phyloP scores from a whole-genome alignment of 352 stramenopile genomes.

The Thraustochytrium sp. region DNA sequence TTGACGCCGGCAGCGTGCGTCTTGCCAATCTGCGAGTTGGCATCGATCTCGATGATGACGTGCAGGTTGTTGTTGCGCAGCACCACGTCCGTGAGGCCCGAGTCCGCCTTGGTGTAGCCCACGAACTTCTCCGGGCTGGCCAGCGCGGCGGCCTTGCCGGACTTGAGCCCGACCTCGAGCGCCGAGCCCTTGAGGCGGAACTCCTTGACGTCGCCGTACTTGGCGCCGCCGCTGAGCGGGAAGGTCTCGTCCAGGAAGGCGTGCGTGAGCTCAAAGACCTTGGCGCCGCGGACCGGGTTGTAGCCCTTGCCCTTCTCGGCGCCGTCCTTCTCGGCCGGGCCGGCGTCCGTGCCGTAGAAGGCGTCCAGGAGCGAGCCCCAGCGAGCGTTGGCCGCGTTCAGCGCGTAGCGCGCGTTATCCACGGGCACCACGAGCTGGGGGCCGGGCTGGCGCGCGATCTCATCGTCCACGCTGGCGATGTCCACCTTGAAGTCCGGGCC shows the following conservation, averaged over 20 bases:
- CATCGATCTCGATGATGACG: conserved; percentile 50
- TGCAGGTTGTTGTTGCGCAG: conserved; percentile 50
- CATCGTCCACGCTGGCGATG: conserved; percentile 46
- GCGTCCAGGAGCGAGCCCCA: conserved; percentile 52
- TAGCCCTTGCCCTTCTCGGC: conserved; percentile 47
- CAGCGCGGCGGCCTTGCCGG: conserved; percentile 34
- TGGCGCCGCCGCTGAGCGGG: conserved; percentile 37
- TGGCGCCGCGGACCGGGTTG: conserved; percentile 47
- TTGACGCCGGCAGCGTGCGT: conserved; percentile 39
- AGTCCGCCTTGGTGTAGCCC: conserved; percentile 9
- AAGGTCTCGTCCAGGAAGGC: conserved; percentile 48
- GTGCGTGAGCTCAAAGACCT: conserved; percentile 49
- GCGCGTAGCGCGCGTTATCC: conserved; percentile 52
- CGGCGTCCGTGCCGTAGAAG: conserved; percentile 51
- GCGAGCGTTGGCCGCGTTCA: conserved; percentile 54
- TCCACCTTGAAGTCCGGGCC: conserved; percentile 38
- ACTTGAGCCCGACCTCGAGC: conserved; percentile 29
- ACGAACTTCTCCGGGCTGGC: conserved; percentile 46
- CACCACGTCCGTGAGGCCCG: neutral
- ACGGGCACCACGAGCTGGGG: conserved; percentile 52
- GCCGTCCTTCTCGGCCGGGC: conserved; percentile 34
- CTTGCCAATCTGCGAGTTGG: conserved; percentile 31
- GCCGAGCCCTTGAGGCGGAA: conserved; percentile 26
- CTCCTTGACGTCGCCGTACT: conserved; percentile 41
- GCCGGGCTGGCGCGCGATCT: conserved; percentile 33